These are phyloP conservation scores for Fraxinus sp. DNA, from an alignment of 305 asterid genomes.

Conservation along the genomic window DNA sequence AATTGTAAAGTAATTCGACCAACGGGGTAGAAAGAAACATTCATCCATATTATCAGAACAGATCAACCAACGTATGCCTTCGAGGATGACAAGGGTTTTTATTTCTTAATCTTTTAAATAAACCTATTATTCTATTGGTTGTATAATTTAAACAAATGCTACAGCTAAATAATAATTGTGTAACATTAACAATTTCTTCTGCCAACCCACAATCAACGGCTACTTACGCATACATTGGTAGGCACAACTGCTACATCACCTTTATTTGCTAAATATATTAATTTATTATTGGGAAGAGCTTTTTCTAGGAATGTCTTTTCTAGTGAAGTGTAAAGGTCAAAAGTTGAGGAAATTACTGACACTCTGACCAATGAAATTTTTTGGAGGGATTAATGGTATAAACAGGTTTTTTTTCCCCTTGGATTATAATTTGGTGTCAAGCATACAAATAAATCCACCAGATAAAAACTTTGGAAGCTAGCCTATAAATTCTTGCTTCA, in stretches of 20 bases:
- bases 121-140: not conserved
- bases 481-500: constrained; percentile 23
- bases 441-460: constrained; percentile 16
- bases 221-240: not conserved
- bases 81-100: not conserved
- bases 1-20: not conserved
- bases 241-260: not conserved
- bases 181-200: not conserved
- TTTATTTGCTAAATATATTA: constrained; percentile 2
- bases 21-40: not conserved
- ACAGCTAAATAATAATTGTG: not conserved
- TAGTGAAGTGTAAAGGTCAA: constrained; percentile 38
- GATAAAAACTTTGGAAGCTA: constrained; percentile 26
- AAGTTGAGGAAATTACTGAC: constrained; percentile 31
- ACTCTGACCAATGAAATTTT: constrained; percentile 33
- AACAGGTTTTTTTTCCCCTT: constrained; percentile 1
- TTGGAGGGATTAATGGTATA: not conserved
- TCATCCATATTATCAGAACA: not conserved
- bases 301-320: constrained; percentile 47
- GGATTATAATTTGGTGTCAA: constrained; percentile 28
- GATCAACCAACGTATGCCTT: not conserved
- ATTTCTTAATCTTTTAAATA: not conserved
- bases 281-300: constrained; percentile 21
- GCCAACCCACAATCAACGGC: constrained; percentile 7
- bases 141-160: not conserved